Evolutionary conservation across 2,329 filamentous ascomycete genomes (phyloP).

Genomic region (Phialemonium atrogriseum): DNA sequence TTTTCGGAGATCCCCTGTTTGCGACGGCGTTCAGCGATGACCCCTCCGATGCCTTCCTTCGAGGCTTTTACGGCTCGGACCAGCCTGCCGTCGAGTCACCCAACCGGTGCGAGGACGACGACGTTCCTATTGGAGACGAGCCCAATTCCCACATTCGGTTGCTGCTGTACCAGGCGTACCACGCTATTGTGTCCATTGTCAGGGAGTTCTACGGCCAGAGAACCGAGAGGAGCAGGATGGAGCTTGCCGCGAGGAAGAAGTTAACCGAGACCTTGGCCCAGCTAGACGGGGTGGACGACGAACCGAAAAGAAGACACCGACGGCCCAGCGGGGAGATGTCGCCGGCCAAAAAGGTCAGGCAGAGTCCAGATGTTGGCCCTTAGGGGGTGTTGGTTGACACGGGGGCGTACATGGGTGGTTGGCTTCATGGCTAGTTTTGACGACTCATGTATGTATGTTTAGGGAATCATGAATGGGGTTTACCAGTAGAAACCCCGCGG

Average conservation of each 20-base stretch:
- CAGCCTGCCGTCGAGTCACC: too few species aligned
- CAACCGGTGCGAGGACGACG: slow-evolving; percentile 2
- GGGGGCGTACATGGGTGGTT: too few species aligned
- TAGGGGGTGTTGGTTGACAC: too few species aligned
- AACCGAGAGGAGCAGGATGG: slow-evolving; percentile 36
- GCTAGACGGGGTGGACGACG: slow-evolving; percentile 32
- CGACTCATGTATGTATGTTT: too few species aligned
- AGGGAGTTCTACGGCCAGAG: slow-evolving; percentile 46
- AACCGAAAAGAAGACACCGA: slow-evolving; percentile 22
- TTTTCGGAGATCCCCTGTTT: slow-evolving; percentile 54
- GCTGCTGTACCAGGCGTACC: slow-evolving; percentile 51
- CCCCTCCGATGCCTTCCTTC: slow-evolving; percentile 34
- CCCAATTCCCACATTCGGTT: slow-evolving; percentile 36
- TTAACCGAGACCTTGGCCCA: slow-evolving; percentile 37
- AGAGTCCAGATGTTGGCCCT: too few species aligned
- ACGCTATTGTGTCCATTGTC: slow-evolving; percentile 43
- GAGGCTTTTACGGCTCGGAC: slow-evolving; percentile 31
- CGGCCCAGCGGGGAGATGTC: slow-evolving; percentile 31
- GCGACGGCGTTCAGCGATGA: slow-evolving; percentile 37
- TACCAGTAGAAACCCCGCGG: slow-evolving; percentile 1
- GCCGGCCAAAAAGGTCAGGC: slow-evolving; percentile 35
- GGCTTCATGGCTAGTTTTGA: too few species aligned
- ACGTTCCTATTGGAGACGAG: slow-evolving; percentile 14
- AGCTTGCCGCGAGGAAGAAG: slow-evolving; percentile 44
- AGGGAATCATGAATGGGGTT: too few species aligned